Base-by-base conservation (phyloP, 257 asterid genomes). In the Ilex aquifolium region DNA sequence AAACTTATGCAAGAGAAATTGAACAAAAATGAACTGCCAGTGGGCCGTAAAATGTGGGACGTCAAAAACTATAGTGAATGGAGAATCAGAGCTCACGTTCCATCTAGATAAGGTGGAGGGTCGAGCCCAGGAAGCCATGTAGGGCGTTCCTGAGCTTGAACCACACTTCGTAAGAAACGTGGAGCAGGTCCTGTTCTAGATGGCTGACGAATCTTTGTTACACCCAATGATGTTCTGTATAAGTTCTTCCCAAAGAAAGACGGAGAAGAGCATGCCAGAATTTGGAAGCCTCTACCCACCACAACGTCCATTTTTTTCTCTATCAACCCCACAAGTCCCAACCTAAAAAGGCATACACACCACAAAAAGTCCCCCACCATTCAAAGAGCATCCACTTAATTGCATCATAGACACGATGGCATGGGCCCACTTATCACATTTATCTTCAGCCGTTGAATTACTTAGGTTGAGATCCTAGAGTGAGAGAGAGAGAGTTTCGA, bases 51-150 rank as follows among this genome's bases (percentile, higher is more conserved):
- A 0, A 21, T 21, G 27, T 21, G 27, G 27, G 27, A 21, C 27
- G 27, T 21, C 27, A 1, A 21, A 21, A 21, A 21, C 27, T 16
- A 44, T 6, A 10, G 1, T 13, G 36, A 10, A 13, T 44, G 14
- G 16, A 57, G 56, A 1, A 44, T 36, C 42, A 36, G 8, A 16
- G 59, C 85, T 87, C 76, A 87, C 96, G 90, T 87, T 83, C 95
- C 97, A 64, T 90, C 83, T 51, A 90, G 96, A 80, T 90, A 78
- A 56, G 97, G 61, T 8, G 97, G 97, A 67, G 96, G 93, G 79
- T 87, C 95, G 15, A 87, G 87, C 36, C 95, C 97, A 5, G 97
- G 97, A 16, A 87, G 96, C 97, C 97, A 90, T 27, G 95, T 87
- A 12, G 93, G 96, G 3, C 97, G 91, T 36, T 69, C 68, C 68